A percentile compares a stretch with the other conserved stretches of the same genome.
Conservation (phyloP, 805 yeast genomes). For the Candida qinlingensis region DNA sequence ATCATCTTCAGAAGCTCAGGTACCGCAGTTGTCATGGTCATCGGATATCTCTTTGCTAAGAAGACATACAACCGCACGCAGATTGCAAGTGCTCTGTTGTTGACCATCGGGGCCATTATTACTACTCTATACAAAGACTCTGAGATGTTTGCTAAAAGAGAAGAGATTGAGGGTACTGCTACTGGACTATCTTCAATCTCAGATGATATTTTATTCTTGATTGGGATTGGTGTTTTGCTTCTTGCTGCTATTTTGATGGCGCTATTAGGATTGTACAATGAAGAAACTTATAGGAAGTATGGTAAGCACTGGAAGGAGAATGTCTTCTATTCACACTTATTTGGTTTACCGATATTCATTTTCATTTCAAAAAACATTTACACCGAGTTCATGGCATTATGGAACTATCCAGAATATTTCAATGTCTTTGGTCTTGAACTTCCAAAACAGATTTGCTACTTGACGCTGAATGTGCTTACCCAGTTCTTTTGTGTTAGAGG, state of each 20-base stretch:
- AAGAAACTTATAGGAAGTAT: slow-evolving; percentile 41
- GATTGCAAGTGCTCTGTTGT: slow-evolving; percentile 40
- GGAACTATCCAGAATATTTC: slow-evolving; percentile 18
- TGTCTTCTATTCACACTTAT: slow-evolving; percentile 53
- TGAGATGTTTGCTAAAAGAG: slow-evolving; percentile 20
- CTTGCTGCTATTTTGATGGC: slow-evolving; percentile 49
- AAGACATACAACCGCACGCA: slow-evolving; percentile 43
- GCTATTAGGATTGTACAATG: slow-evolving; percentile 53
- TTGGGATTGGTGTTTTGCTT: slow-evolving; percentile 33
- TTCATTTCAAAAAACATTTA: slow-evolving; percentile 30
- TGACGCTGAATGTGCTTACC: slow-evolving; percentile 42
- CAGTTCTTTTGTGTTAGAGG: slow-evolving; percentile 64
- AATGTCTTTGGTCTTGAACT: slow-evolving; percentile 16
- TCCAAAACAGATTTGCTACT: slow-evolving; percentile 25
- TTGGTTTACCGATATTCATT: slow-evolving; percentile 49
- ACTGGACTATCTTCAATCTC: slow-evolving; percentile 4
- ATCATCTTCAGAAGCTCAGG: slow-evolving; percentile 61
- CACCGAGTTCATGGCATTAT: slow-evolving; percentile 26
- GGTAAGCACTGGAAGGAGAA: slow-evolving; percentile 64
- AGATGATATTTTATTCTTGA: slow-evolving; percentile 18
- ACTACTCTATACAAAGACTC: slow-evolving; percentile 31
- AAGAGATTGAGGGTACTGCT: slow-evolving; percentile 4
- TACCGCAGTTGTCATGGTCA: slow-evolving; percentile 51
- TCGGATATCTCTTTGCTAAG: slow-evolving; percentile 42
- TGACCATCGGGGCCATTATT: slow-evolving; percentile 51